Evolutionary conservation across 768 basidiomycete genomes (phyloP).

Genomic region (Suillus brevipes): DNA sequence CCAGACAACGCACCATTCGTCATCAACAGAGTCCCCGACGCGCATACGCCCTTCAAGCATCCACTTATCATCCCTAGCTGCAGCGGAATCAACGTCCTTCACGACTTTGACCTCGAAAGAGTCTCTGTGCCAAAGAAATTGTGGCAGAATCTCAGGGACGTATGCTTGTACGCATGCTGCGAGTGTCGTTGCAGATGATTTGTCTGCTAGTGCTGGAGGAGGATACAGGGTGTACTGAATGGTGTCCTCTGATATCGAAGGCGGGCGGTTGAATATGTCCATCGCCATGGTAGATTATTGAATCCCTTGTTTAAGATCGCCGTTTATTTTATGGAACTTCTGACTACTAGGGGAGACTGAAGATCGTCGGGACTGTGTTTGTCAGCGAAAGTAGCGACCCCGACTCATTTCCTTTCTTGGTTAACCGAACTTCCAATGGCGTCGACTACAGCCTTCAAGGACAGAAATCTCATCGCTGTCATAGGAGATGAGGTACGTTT

Average conservation of each 20-base stretch:
- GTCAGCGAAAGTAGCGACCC: slow-evolving; percentile 15
- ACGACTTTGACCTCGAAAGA: slow-evolving; percentile 75
- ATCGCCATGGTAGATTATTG: slow-evolving; percentile 30
- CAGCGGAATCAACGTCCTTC: slow-evolving; percentile 39
- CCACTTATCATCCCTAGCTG: slow-evolving; percentile 38
- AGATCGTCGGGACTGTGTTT: slow-evolving; percentile 8
- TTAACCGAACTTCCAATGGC: slow-evolving; percentile 40
- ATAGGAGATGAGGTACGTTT: slow-evolving; percentile 91
- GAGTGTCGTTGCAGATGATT: slow-evolving; percentile 59
- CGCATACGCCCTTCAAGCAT: slow-evolving; percentile 82
- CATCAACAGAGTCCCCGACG: slow-evolving; percentile 96
- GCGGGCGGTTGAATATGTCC: slow-evolving; percentile 74
- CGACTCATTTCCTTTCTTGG: slow-evolving; percentile 18
- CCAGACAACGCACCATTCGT: slow-evolving; percentile 97
- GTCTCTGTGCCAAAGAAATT: slow-evolving; percentile 84
- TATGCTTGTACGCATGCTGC: slow-evolving; percentile 65
- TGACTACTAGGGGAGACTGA: not conserved
- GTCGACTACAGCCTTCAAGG: slow-evolving; percentile 60
- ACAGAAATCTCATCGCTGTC: slow-evolving; percentile 87
- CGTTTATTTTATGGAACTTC: not conserved
- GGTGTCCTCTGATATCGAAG: slow-evolving; percentile 84
- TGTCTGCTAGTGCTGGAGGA: slow-evolving; percentile 51
- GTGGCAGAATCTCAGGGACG: slow-evolving; percentile 53
- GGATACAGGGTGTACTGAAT: slow-evolving; percentile 77
- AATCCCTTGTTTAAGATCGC: not conserved